Conservation (phyloP, 148 eudicot species). For the Rhododendron griersonianum region DNA sequence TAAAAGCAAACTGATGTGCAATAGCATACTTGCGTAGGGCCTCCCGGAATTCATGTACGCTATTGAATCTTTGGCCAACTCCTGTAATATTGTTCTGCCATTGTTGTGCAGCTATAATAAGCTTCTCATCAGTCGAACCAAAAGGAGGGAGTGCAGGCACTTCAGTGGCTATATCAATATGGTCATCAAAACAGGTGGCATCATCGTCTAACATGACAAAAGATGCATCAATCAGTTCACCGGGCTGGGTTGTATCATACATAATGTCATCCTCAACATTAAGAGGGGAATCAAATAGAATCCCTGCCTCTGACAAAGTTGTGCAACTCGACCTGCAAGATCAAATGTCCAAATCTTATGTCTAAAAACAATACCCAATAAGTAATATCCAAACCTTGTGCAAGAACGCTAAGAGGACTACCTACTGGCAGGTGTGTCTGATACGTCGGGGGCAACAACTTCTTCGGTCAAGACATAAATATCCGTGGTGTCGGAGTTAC, state of each 20-base stretch:
- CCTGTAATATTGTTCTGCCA: conserved; percentile 90
- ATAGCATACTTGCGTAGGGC: conserved; percentile 80
- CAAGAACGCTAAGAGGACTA: conserved; percentile 25
- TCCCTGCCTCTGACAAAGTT: conserved; percentile 61
- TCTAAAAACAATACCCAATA: conserved; percentile 1
- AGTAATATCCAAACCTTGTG: conserved; percentile 3
- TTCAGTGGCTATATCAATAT: conserved; percentile 42
- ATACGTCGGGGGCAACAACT: conserved; percentile 51
- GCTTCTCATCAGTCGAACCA: conserved; percentile 60
- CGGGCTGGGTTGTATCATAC: conserved; percentile 52
- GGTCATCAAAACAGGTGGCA: conserved; percentile 31
- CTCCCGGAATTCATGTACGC: conserved; percentile 86
- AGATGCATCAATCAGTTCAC: conserved; percentile 49
- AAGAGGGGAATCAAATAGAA: conserved; percentile 47
- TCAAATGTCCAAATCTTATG: conserved; percentile 19
- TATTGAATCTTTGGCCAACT: conserved; percentile 89
- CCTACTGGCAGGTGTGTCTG: conserved; percentile 83
- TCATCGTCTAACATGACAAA: conserved; percentile 51
- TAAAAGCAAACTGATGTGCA: conserved; percentile 86
- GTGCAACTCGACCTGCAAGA: conserved; percentile 86
- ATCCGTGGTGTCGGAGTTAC: conserved; percentile 47
- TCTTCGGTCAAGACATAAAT: conserved; percentile 69
- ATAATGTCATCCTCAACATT: conserved; percentile 32
- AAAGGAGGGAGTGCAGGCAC: conserved; percentile 25
- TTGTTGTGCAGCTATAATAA: conserved; percentile 64